Evolutionary conservation across 2,329 filamentous ascomycete species (phyloP), one percentile per base, ranked within the genome.

Genomic region (Fonsecaea erecta): DNA sequence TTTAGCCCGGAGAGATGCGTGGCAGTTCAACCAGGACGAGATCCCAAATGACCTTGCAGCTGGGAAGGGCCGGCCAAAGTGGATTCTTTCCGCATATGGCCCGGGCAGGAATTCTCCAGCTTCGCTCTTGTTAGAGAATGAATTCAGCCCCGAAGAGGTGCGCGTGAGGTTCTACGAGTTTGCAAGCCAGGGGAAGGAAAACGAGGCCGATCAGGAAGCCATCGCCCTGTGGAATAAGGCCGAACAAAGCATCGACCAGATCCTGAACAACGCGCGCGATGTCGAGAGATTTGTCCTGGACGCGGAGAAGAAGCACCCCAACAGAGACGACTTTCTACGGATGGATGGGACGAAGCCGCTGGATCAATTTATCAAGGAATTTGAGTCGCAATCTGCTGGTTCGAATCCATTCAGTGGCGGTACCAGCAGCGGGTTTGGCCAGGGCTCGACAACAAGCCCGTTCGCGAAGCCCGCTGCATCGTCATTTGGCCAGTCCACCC

Each of bases 81-180:
- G 93, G 90, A 89, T 95, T 3, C 84, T 97, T 26, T 97, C 93
- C 1, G 85, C 90, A 24, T 98, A 97, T 76, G 91, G 88, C 0
- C 93, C 93, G 0, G 90, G 90, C 3, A 84, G 82, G 72, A 86
- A 93, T 71, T 87, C 90, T 1, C 93, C 93, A 0, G 86, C 87
- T 18, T 92, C 97, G 77, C 83, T 97, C 0, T 93, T 97, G 73
- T 92, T 92, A 59, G 93, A 92, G 1, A 85, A 93, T 18, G 94
- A 98, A 76, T 90, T 93, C 76, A 96, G 92, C 73, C 90, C 90
- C 46, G 94, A 98, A 76, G 94, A 98, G 77, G 85, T 96, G 75
- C 86, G 93, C 56, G 75, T 93, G 30, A 79, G 82, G 24, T 89
- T 92, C 74, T 93, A 94, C 73, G 81, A 88, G 59, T 86, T 86